These are phyloP conservation scores for Penicillium macrosclerotiorum DNA, from an alignment of 495 filamentous ascomycete species.

Conservation along the genomic window DNA sequence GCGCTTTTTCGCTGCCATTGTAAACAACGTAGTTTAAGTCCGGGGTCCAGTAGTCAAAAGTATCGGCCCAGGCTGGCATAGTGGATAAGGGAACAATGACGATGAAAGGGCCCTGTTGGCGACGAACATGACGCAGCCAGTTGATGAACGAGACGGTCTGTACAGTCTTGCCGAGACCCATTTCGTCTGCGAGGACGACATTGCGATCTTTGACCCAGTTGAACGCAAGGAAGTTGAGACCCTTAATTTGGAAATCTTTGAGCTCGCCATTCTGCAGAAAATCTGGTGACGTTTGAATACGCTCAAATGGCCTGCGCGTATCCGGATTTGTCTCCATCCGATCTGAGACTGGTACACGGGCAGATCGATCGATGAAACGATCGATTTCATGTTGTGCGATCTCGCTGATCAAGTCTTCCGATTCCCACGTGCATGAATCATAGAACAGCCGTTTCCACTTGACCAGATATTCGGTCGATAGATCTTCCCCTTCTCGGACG, in stretches of 20 bases:
- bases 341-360: slow-evolving; percentile 73
- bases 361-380: slow-evolving; percentile 78
- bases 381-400: slow-evolving; percentile 86
- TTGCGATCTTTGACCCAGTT: slow-evolving; percentile 92
- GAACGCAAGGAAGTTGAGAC: slow-evolving; percentile 89
- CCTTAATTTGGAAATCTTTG: slow-evolving; percentile 90
- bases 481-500: slow-evolving; percentile 69
- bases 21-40: slow-evolving; percentile 98
- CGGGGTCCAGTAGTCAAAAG: slow-evolving; percentile 93
- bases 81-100: slow-evolving; percentile 94
- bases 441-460: slow-evolving; percentile 90
- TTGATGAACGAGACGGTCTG: slow-evolving; percentile 97
- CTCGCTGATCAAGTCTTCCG: slow-evolving; percentile 66
- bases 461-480: slow-evolving; percentile 72
- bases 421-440: slow-evolving; percentile 92
- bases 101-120: slow-evolving; percentile 90
- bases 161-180: slow-evolving; percentile 98
- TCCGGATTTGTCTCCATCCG: slow-evolving; percentile 66
- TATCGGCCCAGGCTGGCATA: slow-evolving; percentile 96
- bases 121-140: slow-evolving; percentile 90
- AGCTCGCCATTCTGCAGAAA: slow-evolving; percentile 86
- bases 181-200: slow-evolving; percentile 96
- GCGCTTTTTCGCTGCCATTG: slow-evolving; percentile 79
- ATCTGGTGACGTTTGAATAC: slow-evolving; percentile 71
- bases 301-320: slow-evolving; percentile 69